Conservation (phyloP, 352 stramenopile species). For the Phytophthora fragariaefolia region DNA sequence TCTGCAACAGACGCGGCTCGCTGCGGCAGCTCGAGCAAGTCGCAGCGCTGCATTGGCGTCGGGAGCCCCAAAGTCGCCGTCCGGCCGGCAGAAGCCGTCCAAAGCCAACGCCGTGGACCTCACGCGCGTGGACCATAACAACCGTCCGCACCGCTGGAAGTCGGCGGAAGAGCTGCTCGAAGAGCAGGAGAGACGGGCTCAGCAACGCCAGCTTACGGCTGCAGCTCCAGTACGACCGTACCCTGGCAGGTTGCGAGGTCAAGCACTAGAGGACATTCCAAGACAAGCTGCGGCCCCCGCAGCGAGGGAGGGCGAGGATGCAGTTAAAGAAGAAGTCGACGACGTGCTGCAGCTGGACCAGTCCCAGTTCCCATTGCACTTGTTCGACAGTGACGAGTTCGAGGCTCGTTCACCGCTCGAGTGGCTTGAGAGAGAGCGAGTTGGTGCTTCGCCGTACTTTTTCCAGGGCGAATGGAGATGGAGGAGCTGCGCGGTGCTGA, state of each 20-base stretch:
- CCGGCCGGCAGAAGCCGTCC: constrained; percentile 21
- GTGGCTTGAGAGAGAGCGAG: constrained; percentile 64
- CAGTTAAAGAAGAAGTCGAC: constrained; percentile 42
- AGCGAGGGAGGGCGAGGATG: not conserved
- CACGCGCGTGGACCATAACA: constrained; percentile 85
- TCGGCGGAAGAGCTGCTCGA: constrained; percentile 64
- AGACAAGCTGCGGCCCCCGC: not conserved
- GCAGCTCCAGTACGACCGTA: constrained; percentile 63
- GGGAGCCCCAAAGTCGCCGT: constrained; percentile 1
- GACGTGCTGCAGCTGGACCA: constrained; percentile 91
- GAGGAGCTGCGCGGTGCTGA: constrained; percentile 66
- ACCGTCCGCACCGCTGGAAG: constrained; percentile 88
- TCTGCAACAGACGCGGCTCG: constrained; percentile 58
- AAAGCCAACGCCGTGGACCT: constrained; percentile 38
- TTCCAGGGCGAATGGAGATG: constrained; percentile 88
- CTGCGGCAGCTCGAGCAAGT: constrained; percentile 35
- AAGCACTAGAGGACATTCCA: constrained; percentile 19
- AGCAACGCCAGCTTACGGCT: constrained; percentile 63
- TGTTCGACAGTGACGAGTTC: constrained; percentile 92
- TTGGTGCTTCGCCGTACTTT: constrained; percentile 81
- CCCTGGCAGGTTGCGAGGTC: constrained; percentile 61
- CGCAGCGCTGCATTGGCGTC: constrained; percentile 21
- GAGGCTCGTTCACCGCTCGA: constrained; percentile 74
- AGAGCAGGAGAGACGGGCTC: constrained; percentile 66
- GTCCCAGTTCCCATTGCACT: constrained; percentile 91